Evolutionary conservation across 768 basidiomycete genomes (phyloP).

Genomic region (Kwoniella sp.): DNA sequence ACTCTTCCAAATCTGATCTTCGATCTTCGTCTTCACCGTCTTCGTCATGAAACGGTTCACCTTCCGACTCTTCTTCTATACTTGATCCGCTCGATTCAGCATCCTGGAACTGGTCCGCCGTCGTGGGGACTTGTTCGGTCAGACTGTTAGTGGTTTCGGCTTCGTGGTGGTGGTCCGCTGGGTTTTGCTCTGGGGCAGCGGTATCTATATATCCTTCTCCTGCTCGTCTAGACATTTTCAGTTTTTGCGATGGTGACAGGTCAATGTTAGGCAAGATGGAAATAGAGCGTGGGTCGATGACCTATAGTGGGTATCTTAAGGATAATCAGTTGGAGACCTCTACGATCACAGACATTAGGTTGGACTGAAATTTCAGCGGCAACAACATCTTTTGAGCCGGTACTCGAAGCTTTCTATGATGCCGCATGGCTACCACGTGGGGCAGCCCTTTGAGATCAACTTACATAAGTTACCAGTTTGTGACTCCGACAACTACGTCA

Average conservation of each 20-base stretch:
- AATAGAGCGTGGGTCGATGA: too few relatives aligned
- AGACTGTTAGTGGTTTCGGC: not conserved
- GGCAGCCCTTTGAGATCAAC: not conserved
- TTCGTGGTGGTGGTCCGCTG: too few relatives aligned
- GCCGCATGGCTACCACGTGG: not conserved
- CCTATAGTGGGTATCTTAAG: not conserved
- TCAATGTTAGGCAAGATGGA: too few relatives aligned
- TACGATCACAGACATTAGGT: not conserved
- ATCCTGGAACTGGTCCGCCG: conserved; percentile 19
- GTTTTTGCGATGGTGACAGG: too few relatives aligned
- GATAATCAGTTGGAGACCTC: not conserved
- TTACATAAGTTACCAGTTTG: not conserved
- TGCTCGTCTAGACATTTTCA: conserved; percentile 9
- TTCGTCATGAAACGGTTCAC: conserved; percentile 14
- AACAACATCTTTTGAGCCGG: not conserved
- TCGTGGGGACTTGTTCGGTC: not conserved
- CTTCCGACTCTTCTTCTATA: conserved; percentile 33
- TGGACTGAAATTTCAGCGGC: conserved; percentile 3
- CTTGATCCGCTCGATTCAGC: conserved; percentile 31
- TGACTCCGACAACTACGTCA: not conserved
- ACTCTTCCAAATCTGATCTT: not conserved
- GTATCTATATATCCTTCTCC: conserved; percentile 21
- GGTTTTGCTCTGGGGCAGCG: not conserved
- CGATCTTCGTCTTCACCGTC: not conserved
- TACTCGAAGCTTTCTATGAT: not conserved